Conservation (phyloP, 768 basidiomycete genomes). For the Coprinopsis sp. region DNA sequence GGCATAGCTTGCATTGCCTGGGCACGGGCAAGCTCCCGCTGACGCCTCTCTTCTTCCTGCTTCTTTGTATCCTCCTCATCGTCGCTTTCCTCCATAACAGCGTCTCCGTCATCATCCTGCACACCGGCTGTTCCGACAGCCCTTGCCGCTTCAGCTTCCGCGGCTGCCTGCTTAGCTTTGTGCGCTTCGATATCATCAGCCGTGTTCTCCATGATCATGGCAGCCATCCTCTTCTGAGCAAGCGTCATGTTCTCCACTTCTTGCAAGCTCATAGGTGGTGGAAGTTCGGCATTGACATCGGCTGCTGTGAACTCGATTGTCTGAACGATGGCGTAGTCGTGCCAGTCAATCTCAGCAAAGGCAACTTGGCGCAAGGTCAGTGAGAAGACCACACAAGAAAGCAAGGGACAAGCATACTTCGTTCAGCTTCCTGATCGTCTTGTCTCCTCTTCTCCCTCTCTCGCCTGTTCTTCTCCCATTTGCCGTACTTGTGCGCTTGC, state of each 20-base stretch:
- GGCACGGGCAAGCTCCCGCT: slow-evolving; percentile 69
- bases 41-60: slow-evolving; percentile 67
- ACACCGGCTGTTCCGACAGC: slow-evolving; percentile 65
- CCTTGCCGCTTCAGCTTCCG: slow-evolving; percentile 78
- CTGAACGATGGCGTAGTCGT: slow-evolving; percentile 97
- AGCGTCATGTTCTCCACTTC: slow-evolving; percentile 96
- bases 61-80: slow-evolving; percentile 71
- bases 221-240: slow-evolving; percentile 96
- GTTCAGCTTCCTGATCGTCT: slow-evolving; percentile 90
- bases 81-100: slow-evolving; percentile 84
- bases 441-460: slow-evolving; percentile 83
- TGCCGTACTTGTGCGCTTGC: slow-evolving; percentile 69
- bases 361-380: slow-evolving; percentile 49
- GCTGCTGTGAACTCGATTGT: slow-evolving; percentile 96
- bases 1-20: slow-evolving; percentile 75
- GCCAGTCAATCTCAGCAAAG: slow-evolving; percentile 98
- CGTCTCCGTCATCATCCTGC: slow-evolving; percentile 50
- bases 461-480: slow-evolving; percentile 82
- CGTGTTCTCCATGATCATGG: slow-evolving; percentile 96
- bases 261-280: slow-evolving; percentile 93
- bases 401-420: slow-evolving; percentile 44
- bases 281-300: slow-evolving; percentile 86
- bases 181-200: slow-evolving; percentile 83
- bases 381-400: not conserved
- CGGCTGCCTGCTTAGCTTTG: slow-evolving; percentile 76